Base-by-base conservation (phyloP, 768 basidiomycete species). In the Suillus occidentalis region DNA sequence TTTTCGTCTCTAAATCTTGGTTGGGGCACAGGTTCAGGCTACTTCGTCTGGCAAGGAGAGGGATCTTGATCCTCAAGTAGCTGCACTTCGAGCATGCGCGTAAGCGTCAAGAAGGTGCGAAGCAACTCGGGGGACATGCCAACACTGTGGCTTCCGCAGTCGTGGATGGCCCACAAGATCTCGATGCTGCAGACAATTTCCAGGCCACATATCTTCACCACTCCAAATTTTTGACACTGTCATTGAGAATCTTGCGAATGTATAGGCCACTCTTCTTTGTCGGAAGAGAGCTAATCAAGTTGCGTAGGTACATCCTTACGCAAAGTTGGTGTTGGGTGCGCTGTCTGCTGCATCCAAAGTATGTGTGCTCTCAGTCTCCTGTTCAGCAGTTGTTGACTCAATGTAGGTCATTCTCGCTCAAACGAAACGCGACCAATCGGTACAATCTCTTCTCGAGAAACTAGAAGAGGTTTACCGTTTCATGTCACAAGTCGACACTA, bases 281-380 rank as follows among this genome's bases (percentile, higher is more conserved):
- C 36, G 6, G 45, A 18, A 61, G 9, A 16, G 6, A 47, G 16
- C 42, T 31, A 16, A 4, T 47, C 25, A n/a, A 34, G 12, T 42
- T 14, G 18, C 14, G 6, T 18, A 62, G 64, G 36, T 65, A 7
- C 64, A 65, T 55, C 64, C 64, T 16, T 62, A 65, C n/a, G 52
- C 60, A 22, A 62, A 65, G 52, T 28, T 62, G 39, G 64, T 52
- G 10, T 25, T 55, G 64, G 45, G 47, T n/a, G 34, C 53, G 16
- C 49, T 65, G 42, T 31, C 20, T 5, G 36, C 20, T 12, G 61
- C 61, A n/a, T 47, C 61, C 20, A 8, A 62, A 42, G 64, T 62
- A 43, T 34, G 49, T 12, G 6, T 4, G 2, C 2, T n/a, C 10
- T 36, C 1, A 6, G 12, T 7, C 34, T 37, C 28, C 5, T 39